Evolutionary conservation across 1,139 yeast species (phyloP), one percentile per base, ranked within the genome.

Genomic region (Williopsis jadinii): DNA sequence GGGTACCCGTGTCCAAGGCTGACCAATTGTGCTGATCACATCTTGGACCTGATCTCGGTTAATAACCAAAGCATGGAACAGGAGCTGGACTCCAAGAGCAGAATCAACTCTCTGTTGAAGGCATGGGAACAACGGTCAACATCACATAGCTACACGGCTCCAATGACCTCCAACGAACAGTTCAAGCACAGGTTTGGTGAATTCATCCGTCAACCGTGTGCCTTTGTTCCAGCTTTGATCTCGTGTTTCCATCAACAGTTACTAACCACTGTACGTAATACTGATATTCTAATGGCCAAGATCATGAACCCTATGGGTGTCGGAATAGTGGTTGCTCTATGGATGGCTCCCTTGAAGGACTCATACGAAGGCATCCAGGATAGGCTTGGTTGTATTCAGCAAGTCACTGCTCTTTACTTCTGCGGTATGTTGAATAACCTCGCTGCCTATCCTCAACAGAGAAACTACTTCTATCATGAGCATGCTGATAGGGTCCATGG

Each of bases 361-460:
- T 64, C 70, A 34, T 74, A 71, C 46, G 70, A 75, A 11, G 84
- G 94, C 33, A 68, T 84, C 13, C 66, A 66, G 32, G 77, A 86
- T 57, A 66, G 95, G 48, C 62, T 87, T 26, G 95, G 95, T 2
- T 61, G 86, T 39, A 70, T 83, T 3, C 95, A 86, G 59, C 88
- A 84, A 56, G 72, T 81, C 4, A 68, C 82, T 19, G 78, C 88
- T 13, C 59, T 86, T 37, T 86, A 83, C 54, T 87, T 80, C 58
- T 80, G 81, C 39, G 95, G 96, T 0, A 78, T 86, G 73, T 67
- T 87, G 39, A 84, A 83, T 53, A 86, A 86, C 55, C 64, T 86
- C 53, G 75, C 92, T 3, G 71, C 84, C 9, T 87, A 82, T 56
- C 95, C 95, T 2, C 61, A 67, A 11, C 94, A 86, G 53, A 67